A percentile compares a stretch with the other conserved stretches of the same genome.
phyloP scores from a whole-genome alignment of 1,139 yeast genomes.

The Pichia sp. region DNA sequence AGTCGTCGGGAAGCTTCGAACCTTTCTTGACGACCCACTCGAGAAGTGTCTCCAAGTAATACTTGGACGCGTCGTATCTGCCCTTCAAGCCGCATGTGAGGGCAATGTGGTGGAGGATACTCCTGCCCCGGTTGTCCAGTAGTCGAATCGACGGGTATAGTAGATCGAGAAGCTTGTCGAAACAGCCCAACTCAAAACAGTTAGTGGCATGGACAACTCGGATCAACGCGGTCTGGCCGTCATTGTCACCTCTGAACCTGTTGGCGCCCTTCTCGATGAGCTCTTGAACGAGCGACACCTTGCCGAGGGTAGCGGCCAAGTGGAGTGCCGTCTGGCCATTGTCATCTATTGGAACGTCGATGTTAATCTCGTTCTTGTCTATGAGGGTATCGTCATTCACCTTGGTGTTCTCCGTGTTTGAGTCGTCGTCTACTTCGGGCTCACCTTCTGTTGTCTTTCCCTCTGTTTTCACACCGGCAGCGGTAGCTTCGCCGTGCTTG shows the following conservation, averaged over 20 bases:
- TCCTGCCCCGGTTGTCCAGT: conserved; percentile 72
- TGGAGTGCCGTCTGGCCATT: conserved; percentile 92
- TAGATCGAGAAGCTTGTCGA: conserved; percentile 66
- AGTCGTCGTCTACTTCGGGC: background rate
- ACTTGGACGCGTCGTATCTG: conserved; percentile 64
- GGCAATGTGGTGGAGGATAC: conserved; percentile 91
- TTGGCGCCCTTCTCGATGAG: conserved; percentile 66
- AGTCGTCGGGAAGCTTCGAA: conserved; percentile 31
- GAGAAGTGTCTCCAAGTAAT: conserved; percentile 69
- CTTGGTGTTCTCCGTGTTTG: background rate
- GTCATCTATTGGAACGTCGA: conserved; percentile 86
- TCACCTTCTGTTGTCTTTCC: background rate
- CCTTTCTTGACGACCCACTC: conserved; percentile 75
- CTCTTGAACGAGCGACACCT: conserved; percentile 66
- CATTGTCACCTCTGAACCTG: conserved; percentile 68
- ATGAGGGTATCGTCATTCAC: background rate
- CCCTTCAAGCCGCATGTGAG: conserved; percentile 71
- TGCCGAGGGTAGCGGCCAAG: conserved; percentile 94
- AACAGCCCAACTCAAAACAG: conserved; percentile 70
- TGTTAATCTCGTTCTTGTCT: conserved; percentile 40
- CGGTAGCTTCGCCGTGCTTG: background rate
- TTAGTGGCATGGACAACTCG: conserved; percentile 88
- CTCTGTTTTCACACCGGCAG: background rate
- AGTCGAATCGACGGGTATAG: conserved; percentile 73
- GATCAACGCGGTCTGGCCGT: conserved; percentile 87